Evolutionary conservation across 2,329 filamentous ascomycete genomes (phyloP).

Genomic region (Fusarium buharicum): DNA sequence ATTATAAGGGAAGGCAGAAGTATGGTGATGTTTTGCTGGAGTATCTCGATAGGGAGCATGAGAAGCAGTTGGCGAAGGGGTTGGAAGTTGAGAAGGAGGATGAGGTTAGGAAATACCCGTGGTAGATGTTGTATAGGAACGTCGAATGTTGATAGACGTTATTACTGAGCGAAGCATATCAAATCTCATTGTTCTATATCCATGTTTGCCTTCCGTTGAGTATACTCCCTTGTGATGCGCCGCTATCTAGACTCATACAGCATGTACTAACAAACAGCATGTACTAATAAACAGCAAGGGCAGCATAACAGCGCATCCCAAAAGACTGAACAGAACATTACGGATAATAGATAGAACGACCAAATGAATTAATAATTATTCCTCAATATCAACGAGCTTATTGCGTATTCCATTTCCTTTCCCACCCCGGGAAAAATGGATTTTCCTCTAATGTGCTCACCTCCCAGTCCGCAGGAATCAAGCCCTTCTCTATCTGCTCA

Average conservation of each 20-base stretch:
- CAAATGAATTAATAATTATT: too few relatives aligned
- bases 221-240: neutral
- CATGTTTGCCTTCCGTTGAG: too few relatives aligned
- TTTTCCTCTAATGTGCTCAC: constrained; percentile 76
- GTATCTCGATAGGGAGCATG: constrained; percentile 78
- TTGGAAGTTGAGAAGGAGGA: constrained; percentile 71
- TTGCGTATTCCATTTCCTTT: constrained; percentile 40
- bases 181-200: neutral
- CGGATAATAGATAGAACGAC: too few relatives aligned
- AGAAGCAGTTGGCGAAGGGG: constrained; percentile 75
- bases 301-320: too few relatives aligned
- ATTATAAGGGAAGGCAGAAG: constrained; percentile 81
- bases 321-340: too few relatives aligned
- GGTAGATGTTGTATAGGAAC: constrained; percentile 40
- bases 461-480: constrained; percentile 72
- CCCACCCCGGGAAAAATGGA: constrained; percentile 81
- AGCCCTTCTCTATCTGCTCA: constrained; percentile 72
- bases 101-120: constrained; percentile 71
- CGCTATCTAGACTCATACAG: too few relatives aligned
- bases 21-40: constrained; percentile 79
- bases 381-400: neutral
- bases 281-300: too few relatives aligned
- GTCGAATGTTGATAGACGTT: neutral
- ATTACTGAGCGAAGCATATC: neutral
- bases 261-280: too few relatives aligned